Percentiles rank a stretch among this genome's conserved stretches.
Conservation (phyloP, 1,139 yeast genomes). For the Saccharomyces hybrid region DNA sequence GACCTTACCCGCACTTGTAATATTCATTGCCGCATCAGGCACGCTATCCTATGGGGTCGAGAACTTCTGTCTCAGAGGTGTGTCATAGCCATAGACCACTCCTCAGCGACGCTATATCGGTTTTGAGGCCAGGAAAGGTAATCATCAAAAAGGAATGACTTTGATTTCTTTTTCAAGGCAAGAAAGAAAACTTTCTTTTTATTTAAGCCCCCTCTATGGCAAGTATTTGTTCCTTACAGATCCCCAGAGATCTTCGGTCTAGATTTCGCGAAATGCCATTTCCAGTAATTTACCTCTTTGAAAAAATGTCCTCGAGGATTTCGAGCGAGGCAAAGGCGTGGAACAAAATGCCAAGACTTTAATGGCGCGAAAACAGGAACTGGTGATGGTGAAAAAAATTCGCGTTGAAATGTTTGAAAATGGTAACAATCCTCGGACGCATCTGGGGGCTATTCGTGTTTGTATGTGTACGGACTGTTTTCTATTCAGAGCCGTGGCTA, state of each 20-base stretch:
- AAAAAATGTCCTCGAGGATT: not conserved
- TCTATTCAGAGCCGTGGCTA: not conserved
- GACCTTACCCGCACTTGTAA: not conserved
- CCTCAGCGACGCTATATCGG: not conserved
- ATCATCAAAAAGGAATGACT: not conserved
- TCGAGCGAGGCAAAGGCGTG: not conserved
- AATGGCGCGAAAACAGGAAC: not conserved
- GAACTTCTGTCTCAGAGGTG: not conserved
- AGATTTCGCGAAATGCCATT: not conserved
- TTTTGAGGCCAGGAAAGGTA: not conserved
- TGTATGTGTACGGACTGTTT: not conserved
- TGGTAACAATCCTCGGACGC: not conserved
- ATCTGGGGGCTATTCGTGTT: not conserved
- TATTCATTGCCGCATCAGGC: not conserved
- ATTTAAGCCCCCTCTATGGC: not conserved
- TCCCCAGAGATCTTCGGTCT: constrained; percentile 1
- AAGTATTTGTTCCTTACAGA: not conserved
- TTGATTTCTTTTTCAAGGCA: not conserved
- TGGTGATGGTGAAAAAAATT: not conserved
- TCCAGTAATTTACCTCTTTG: not conserved
- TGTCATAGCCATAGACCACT: not conserved
- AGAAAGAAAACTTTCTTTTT: not conserved
- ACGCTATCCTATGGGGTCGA: not conserved
- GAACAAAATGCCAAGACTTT: not conserved
- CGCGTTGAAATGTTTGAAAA: not conserved